A percentile compares a stretch with the other conserved stretches of the same genome.
These are phyloP conservation scores for Xerocomus nothofagi DNA, from an alignment of 1,284 basidiomycete genomes.

Conservation along the genomic window DNA sequence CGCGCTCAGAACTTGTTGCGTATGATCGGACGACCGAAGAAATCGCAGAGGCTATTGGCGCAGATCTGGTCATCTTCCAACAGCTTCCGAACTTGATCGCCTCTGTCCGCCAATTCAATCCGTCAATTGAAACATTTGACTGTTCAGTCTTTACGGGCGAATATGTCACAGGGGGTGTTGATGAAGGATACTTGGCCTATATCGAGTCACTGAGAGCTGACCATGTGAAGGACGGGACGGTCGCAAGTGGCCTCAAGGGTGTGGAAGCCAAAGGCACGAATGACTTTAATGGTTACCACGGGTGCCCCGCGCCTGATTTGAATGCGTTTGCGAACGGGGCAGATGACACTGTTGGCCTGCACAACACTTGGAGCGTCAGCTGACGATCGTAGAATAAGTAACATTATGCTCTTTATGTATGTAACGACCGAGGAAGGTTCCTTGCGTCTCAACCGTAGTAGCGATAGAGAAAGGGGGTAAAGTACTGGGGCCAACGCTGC, in stretches of 20 bases:
- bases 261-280: constrained; percentile 41
- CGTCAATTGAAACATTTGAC: constrained; percentile 80
- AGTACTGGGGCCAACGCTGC: constrained; percentile 7
- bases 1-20: constrained; percentile 90
- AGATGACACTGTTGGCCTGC: constrained; percentile 75
- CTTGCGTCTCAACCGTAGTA: constrained; percentile 3
- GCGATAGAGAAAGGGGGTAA: constrained; percentile 2
- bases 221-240: constrained; percentile 62
- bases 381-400: constrained; percentile 18
- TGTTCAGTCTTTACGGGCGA: constrained; percentile 98
- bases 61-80: constrained; percentile 97
- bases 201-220: constrained; percentile 85
- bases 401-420: constrained; percentile 5
- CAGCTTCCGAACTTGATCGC: constrained; percentile 87
- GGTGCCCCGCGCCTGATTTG: constrained; percentile 31
- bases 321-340: constrained; percentile 52
- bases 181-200: constrained; percentile 78
- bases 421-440: neutral
- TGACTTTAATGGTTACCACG: constrained; percentile 18
- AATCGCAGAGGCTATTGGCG: constrained; percentile 87
- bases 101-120: constrained; percentile 89
- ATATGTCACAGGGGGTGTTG: constrained; percentile 96
- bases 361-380: constrained; percentile 61
- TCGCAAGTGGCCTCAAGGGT: constrained; percentile 35
- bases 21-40: constrained; percentile 75